Conservation (phyloP, 2,329 filamentous ascomycete genomes). For the Tetracladium maxilliforme region DNA sequence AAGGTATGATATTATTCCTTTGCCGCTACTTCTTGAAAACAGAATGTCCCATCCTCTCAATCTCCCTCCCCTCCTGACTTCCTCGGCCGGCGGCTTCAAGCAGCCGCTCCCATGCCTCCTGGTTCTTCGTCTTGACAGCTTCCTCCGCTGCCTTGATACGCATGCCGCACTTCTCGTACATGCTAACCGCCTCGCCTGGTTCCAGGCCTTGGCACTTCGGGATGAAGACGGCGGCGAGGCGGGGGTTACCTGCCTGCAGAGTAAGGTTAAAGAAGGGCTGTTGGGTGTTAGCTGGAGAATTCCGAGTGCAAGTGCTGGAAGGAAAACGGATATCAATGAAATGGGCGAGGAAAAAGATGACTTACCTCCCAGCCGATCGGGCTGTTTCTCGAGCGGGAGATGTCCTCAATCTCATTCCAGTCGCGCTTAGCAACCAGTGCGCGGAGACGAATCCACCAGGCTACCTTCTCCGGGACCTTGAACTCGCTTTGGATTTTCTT, state of each 20-base stretch:
- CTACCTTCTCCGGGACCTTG: slow-evolving; percentile 79
- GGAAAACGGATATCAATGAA: too few species aligned
- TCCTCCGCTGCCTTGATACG: slow-evolving; percentile 82
- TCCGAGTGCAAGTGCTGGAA: neutral
- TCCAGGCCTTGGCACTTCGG: slow-evolving; percentile 61
- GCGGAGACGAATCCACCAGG: slow-evolving; percentile 72
- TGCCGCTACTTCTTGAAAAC: too few species aligned
- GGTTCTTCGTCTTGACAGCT: slow-evolving; percentile 68
- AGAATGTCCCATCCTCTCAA: slow-evolving; percentile 58
- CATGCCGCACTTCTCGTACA: slow-evolving; percentile 96
- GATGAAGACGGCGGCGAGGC: slow-evolving; percentile 71
- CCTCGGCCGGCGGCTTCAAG: slow-evolving; percentile 58
- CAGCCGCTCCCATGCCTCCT: slow-evolving; percentile 58
- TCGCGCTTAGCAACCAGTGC: slow-evolving; percentile 81
- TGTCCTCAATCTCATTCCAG: slow-evolving; percentile 85
- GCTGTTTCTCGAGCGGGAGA: slow-evolving; percentile 59
- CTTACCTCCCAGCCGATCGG: slow-evolving; percentile 91
- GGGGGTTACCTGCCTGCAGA: slow-evolving; percentile 76
- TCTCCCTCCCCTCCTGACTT: slow-evolving; percentile 55
- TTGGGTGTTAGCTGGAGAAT: slow-evolving; percentile 1
- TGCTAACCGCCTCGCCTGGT: slow-evolving; percentile 58
- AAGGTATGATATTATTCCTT: too few species aligned
- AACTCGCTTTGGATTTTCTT: slow-evolving; percentile 86
- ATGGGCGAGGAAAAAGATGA: slow-evolving; percentile 1
- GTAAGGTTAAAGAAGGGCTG: slow-evolving; percentile 86